Percentiles rank a stretch among this genome's conserved stretches.
Evolutionary conservation across 1,284 basidiomycete species (phyloP).

Genomic region (Mycena citricolor): DNA sequence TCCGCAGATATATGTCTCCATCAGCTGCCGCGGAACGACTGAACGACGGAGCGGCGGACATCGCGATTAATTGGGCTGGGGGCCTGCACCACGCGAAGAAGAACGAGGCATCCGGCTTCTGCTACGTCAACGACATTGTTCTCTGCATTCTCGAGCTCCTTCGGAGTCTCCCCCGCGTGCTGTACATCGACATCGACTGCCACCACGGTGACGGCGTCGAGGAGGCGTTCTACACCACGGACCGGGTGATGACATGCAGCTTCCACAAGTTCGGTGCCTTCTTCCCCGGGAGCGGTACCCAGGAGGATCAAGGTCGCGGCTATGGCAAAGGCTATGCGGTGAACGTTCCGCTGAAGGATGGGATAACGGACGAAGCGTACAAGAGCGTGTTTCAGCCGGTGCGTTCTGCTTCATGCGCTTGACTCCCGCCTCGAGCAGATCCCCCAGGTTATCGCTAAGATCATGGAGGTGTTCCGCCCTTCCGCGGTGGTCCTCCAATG

Average conservation of each 20-base stretch:
- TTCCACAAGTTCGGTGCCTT: constrained; percentile 98
- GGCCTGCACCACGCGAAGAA: constrained; percentile 99
- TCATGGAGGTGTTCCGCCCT: constrained; percentile 89
- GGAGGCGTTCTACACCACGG: constrained; percentile 97
- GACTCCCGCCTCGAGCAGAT: neutral
- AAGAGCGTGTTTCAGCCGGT: constrained; percentile 88
- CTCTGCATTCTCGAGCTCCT: constrained; percentile 88
- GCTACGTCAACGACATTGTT: constrained; percentile 97
- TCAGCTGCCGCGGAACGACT: constrained; percentile 82
- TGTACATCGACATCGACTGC: constrained; percentile 98
- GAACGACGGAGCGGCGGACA: constrained; percentile 82
- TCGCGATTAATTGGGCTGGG: constrained; percentile 97
- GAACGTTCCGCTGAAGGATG: constrained; percentile 94
- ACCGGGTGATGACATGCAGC: constrained; percentile 93
- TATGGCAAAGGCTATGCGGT: constrained; percentile 89
- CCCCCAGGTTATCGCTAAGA: constrained; percentile 75
- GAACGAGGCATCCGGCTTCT: constrained; percentile 93
- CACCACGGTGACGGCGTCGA: constrained; percentile 99
- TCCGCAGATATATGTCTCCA: constrained; percentile 2
- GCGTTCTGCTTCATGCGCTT: constrained; percentile 32
- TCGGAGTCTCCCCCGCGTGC: constrained; percentile 79
- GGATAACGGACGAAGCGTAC: constrained; percentile 85
- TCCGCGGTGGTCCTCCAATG: constrained; percentile 93
- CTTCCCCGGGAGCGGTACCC: constrained; percentile 92
- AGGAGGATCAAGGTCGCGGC: constrained; percentile 83